Conservation (phyloP, 176 grass and related monocot species). For the Triticum urartu region DNA sequence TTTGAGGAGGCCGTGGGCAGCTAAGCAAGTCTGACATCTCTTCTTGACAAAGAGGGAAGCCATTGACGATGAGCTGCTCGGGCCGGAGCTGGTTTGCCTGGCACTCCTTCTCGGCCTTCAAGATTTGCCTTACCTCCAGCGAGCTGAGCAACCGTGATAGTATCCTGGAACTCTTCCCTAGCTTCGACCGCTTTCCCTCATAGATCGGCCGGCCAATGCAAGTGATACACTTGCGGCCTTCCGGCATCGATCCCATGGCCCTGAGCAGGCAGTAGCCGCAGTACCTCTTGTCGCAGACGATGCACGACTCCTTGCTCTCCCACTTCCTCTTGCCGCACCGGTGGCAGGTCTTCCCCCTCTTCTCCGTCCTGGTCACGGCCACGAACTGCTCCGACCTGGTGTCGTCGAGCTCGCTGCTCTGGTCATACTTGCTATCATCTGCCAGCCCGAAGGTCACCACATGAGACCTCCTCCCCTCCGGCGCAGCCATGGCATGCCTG, state of each 20-base stretch:
- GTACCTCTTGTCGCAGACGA: conserved; percentile 70
- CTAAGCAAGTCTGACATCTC: conserved; percentile 82
- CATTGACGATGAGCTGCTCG: conserved; percentile 74
- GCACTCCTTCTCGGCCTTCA: conserved; percentile 94
- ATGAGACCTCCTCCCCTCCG: conserved; percentile 40
- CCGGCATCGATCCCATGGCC: conserved; percentile 96
- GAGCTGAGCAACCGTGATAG: conserved; percentile 65
- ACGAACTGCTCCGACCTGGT: conserved; percentile 42
- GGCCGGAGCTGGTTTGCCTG: conserved; percentile 89
- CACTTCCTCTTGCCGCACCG: conserved; percentile 87
- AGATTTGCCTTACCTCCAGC: conserved; percentile 84
- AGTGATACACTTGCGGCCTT: conserved; percentile 80
- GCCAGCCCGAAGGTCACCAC: conserved; percentile 68
- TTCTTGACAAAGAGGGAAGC: conserved; percentile 50
- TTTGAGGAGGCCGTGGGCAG: conserved; percentile 72
- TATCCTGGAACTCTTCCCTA: conserved; percentile 81
- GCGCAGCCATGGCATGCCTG: conserved; percentile 4
- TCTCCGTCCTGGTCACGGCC: conserved; percentile 58
- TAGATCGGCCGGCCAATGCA: conserved; percentile 82
- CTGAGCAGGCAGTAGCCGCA: conserved; percentile 82
- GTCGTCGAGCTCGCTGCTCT: conserved; percentile 55
- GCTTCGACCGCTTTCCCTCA: conserved; percentile 68
- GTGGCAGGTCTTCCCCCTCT: conserved; percentile 46
- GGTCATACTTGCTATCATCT: conserved; percentile 45
- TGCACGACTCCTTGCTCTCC: conserved; percentile 86